phyloP scores from a whole-genome alignment of 1,284 basidiomycete genomes.

The Cutaneotrichosporon mucoides region DNA sequence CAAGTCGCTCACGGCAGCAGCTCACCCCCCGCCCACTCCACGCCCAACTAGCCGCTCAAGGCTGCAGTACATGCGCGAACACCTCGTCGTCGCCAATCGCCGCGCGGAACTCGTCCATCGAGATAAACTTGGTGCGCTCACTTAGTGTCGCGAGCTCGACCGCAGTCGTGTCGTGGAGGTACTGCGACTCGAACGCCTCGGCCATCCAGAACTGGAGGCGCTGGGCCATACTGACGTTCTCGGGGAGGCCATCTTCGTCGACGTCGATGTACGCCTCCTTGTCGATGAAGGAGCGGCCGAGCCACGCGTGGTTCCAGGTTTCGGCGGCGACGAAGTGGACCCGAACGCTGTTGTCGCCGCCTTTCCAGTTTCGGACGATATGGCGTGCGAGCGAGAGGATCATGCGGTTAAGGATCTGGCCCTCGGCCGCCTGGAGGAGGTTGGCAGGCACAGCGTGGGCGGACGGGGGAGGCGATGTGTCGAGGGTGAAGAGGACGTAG shows the following conservation, averaged over 20 bases:
- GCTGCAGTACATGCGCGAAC: neutral
- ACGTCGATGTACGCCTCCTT: neutral
- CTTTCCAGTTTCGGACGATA: neutral
- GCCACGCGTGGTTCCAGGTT: neutral
- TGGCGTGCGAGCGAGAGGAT: neutral
- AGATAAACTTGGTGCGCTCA: neutral
- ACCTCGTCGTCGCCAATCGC: neutral
- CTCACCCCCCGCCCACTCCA: too few relatives aligned
- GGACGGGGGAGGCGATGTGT: neutral
- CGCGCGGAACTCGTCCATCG: neutral
- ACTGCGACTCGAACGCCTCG: neutral
- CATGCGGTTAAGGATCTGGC: neutral
- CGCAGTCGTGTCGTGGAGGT: neutral
- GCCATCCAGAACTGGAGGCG: neutral
- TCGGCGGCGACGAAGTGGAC: neutral
- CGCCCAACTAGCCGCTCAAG: neutral
- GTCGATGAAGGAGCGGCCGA: neutral
- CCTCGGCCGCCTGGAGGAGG: neutral
- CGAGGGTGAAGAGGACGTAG: neutral
- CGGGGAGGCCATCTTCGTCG: neutral
- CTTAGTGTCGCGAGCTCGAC: neutral
- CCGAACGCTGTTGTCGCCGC: neutral
- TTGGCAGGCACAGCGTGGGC: neutral
- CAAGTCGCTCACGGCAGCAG: too few relatives aligned
- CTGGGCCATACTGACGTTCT: neutral